phyloP scores from a whole-genome alignment of 1,284 basidiomycete species.

The Sphagnurus paluster region DNA sequence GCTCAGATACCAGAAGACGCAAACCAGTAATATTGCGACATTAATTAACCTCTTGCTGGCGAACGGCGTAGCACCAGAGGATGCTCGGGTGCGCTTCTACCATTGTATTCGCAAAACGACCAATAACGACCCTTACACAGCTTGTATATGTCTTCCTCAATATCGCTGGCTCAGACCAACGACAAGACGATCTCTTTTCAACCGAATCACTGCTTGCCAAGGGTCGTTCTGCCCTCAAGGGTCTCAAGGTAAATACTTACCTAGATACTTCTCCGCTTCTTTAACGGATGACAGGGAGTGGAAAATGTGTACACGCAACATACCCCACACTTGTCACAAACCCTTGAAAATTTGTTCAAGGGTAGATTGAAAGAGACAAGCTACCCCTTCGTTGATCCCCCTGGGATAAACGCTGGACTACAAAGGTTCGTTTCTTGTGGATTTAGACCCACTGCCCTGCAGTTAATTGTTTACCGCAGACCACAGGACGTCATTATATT shows the following conservation, averaged over 20 bases:
- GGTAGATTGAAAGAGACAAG: slow-evolving; percentile 85
- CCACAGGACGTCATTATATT: slow-evolving; percentile 95
- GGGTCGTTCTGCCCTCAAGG: slow-evolving; percentile 93
- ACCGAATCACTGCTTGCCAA: slow-evolving; percentile 95
- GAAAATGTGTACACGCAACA: slow-evolving; percentile 99
- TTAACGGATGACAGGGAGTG: slow-evolving; percentile 70
- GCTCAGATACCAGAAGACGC: slow-evolving; percentile 92
- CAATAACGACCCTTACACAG: slow-evolving; percentile 35
- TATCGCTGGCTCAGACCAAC: slow-evolving; percentile 92
- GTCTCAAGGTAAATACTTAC: slow-evolving; percentile 72
- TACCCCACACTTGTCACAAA: slow-evolving; percentile 90
- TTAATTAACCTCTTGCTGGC: slow-evolving; percentile 83
- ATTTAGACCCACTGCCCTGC: neutral
- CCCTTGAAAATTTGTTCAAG: slow-evolving; percentile 87
- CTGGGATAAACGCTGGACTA: slow-evolving; percentile 63
- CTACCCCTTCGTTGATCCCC: slow-evolving; percentile 86
- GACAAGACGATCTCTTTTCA: slow-evolving; percentile 97
- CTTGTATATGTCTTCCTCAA: slow-evolving; percentile 94
- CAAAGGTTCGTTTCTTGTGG: slow-evolving; percentile 54
- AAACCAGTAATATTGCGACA: slow-evolving; percentile 79
- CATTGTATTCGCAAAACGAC: neutral
- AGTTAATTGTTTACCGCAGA: slow-evolving; percentile 38
- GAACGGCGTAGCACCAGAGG: slow-evolving; percentile 81
- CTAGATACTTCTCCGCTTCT: neutral
- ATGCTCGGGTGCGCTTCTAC: slow-evolving; percentile 66